Base-by-base conservation (phyloP, 352 stramenopile species). In the Pythium biforme region DNA sequence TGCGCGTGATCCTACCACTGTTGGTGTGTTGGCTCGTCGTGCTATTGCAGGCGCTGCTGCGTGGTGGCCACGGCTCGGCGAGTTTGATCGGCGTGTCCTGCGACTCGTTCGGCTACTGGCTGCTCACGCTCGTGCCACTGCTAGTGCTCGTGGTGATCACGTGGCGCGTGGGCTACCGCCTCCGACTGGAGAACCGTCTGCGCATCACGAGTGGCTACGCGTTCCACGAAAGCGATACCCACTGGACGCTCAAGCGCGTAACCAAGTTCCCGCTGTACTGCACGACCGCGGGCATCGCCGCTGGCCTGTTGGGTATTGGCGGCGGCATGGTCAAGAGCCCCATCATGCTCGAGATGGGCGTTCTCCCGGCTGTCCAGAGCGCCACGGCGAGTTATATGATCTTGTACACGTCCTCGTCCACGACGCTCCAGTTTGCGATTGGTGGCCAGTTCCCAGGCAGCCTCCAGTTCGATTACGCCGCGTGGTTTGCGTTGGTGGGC, bases 241-340 rank as follows among this genome's bases (percentile, higher is more conserved):
- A 97, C 75, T 99, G 96, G 96, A 92, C 96, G 59, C 74, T 70
- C 37, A 69, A 69, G n/a, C 79, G 83, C 3, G 95, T 95, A 2
- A 72, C 98, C 39, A 70, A 96, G 19, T 99, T 99, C 75, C 97
- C 97, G 1, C 52, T 79, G 0, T 81, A 98, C 64, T 99, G 95
- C 52, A 88, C 89, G 23, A 78, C 98, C 17, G 96, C 96, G 4
- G 97, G 97, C 25, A 80, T 99, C 34, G 94, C 94, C 62, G 96
- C 96, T n/a, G 96, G 96, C 14, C 79, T 99, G 48, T 90, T 99
- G 59, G 97, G 97, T n/a, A 92, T 99, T 25, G 97, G 96, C 41
- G 97, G 96, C 37, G 97, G 98, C 25, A 98, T 99, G 74, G 93
- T 99, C n/a, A 98, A 98, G 63, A 95, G 95, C 0, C 96, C 97